Base-by-base conservation (phyloP, 495 filamentous ascomycete genomes). In the Aspergillus kassunensis region DNA sequence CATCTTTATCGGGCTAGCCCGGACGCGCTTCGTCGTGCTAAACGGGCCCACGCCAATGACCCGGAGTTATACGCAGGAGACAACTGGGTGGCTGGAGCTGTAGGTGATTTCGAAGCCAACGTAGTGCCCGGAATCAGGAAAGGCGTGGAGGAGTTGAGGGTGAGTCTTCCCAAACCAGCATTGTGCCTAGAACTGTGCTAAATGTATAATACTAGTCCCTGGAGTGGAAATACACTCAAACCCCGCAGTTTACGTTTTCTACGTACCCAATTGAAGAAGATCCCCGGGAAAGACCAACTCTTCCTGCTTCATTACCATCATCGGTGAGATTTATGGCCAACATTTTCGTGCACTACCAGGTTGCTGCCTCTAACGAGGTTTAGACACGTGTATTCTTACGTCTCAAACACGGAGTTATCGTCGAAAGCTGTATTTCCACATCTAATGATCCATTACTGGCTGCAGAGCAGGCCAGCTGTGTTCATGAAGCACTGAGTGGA, bases 191-290 rank as follows among this genome's bases (percentile, higher is more conserved):
- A 33, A 24, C 13, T 21, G 13, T 20, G 44, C 40, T 49, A 31
- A 53, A 36, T 5, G 19, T 24, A 15, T n/a, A 24, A 24, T 19
- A 21, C 16, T 39, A 89, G 81, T 89, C 87, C 0, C 61, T 69
- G 5, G 83, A 86, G 11, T 95, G 89, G 88, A 85, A 86, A 57
- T 95, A 84, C 64, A 78, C 76, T 2, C 89, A 95, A 65, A 96
- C 91, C 16, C 91, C 91, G 0, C 81, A 85, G 58, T 96, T 97
- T 63, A 86, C 80, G 20, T 85, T 95, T 40, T 83, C 80, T 6
- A 82, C 77, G 16, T 72, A 76, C 54, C 58, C 67, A 3, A 79
- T 71, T 10, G 73, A 78, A 35, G 77, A 79, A 0, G 82, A 86
- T 56, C 72, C 73, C 13, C 72, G 80, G 10, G 71, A 72, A 41